Evolutionary conservation across 371 early-diverging fungal species (phyloP), one percentile per base, ranked within the genome.

Genomic region (Rhizopus arrhizus): DNA sequence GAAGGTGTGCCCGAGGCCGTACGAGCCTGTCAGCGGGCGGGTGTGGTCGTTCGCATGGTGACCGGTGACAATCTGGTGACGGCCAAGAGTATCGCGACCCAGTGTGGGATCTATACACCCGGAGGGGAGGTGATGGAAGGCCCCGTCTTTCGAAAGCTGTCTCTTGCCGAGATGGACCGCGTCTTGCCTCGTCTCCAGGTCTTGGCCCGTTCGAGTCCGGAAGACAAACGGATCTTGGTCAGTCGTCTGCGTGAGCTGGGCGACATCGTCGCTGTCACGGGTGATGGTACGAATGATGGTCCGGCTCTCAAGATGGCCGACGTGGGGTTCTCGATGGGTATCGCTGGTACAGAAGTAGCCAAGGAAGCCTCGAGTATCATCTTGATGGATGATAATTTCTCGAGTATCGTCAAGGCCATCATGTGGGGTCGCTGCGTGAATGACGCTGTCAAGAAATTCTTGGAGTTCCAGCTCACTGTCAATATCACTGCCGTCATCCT

Each of bases 31-130:
- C 80, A 84, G 63, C 70, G 77, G 32, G 93, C 92, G 36, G 91
- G 92, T 55, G 87, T 92, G 9, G 66, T 81, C 61, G 88, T 92
- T 34, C 83, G 89, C 11, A 93, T 92, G 91, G 90, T 92, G 5
- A 91, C 91, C 22, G 91, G 91, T 55, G 91, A 91, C 68, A 86
- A 88, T 59, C 29, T 89, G 42, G 65, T 78, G 10, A 89, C 87
- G 13, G 90, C 91, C 8, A 77, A 78, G 58, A 70, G 77, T 9
- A 87, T 91, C 57, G 91, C 89, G 6, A 81, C 70, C n/a, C 80
- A 88, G 64, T 83, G 85, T 61, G 83, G 83, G 29, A 89, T 91
- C 54, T 81, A 81, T 48, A 82, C 75, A 4, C 62, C 73, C 22
- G 82, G 84, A 47, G 85, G 86, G 40, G 67, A 77, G 33, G 77